A percentile compares a stretch with the other conserved stretches of the same genome.
phyloP scores from a whole-genome alignment of 768 basidiomycete species.

The Leccinum sublutescens region DNA sequence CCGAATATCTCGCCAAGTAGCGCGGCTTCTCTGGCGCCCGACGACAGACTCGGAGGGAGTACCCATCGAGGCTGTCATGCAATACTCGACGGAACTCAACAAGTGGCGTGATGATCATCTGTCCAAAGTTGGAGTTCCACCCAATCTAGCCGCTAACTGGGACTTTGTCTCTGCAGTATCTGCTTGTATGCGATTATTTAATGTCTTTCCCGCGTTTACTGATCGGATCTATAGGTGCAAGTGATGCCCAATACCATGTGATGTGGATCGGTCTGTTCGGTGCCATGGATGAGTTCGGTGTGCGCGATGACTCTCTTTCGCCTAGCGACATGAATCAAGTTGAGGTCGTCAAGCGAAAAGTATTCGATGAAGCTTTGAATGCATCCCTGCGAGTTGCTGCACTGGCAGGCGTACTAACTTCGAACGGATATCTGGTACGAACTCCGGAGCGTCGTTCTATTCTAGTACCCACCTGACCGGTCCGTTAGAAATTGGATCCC shows the following conservation, averaged over 20 bases:
- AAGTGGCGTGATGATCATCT: conserved; percentile 80
- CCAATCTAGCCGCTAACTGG: conserved; percentile 82
- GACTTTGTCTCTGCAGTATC: conserved; percentile 82
- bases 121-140: conserved; percentile 79
- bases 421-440: conserved; percentile 82
- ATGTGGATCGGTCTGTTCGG: conserved; percentile 87
- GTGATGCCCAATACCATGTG: conserved; percentile 87
- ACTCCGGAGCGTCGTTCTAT: conserved; percentile 8
- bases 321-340: conserved; percentile 53
- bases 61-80: conserved; percentile 58
- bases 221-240: conserved; percentile 50
- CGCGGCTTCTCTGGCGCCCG: conserved; percentile 78
- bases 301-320: conserved; percentile 53
- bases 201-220: neutral
- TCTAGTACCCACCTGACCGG: conserved; percentile 4
- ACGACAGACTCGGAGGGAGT: conserved; percentile 75
- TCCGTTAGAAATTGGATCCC: conserved; percentile 66
- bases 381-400: conserved; percentile 87
- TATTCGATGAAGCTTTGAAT: conserved; percentile 80
- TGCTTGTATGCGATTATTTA: conserved; percentile 43
- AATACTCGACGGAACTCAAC: conserved; percentile 54
- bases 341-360: conserved; percentile 62
- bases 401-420: conserved; percentile 79
- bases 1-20: conserved; percentile 78
- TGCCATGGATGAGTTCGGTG: conserved; percentile 81